A percentile compares a stretch with the other conserved stretches of the same genome.
phyloP scores from a whole-genome alignment of 75 land plant species.

The Ceratopteris richardii region DNA sequence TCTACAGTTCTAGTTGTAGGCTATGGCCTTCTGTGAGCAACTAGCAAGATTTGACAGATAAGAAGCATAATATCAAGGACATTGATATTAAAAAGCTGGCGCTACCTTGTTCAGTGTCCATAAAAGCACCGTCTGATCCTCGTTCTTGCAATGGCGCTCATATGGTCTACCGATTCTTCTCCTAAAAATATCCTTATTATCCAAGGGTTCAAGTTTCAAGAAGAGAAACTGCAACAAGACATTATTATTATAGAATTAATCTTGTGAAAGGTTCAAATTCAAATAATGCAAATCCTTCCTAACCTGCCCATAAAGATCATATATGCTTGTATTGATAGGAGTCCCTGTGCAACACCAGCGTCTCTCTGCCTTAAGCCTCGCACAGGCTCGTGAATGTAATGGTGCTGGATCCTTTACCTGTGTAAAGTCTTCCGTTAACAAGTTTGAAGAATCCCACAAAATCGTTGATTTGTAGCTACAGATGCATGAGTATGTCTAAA shows the following conservation, averaged over 20 bases:
- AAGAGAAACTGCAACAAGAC: constrained; percentile 24
- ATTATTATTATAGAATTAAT: not conserved
- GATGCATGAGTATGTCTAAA: too few relatives aligned
- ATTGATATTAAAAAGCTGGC: too few relatives aligned
- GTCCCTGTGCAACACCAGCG: constrained; percentile 47
- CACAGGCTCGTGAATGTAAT: constrained; percentile 40
- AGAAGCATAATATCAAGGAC: too few relatives aligned
- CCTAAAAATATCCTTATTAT: constrained; percentile 28
- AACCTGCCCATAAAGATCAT: constrained; percentile 42
- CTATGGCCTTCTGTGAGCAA: too few relatives aligned
- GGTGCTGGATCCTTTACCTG: constrained; percentile 46
- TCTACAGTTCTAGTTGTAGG: too few relatives aligned
- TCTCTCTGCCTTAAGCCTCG: constrained; percentile 37
- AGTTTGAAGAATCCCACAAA: too few relatives aligned
- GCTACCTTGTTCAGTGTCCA: constrained; percentile 41
- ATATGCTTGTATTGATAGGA: constrained; percentile 39
- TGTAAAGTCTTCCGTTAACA: constrained; percentile 2
- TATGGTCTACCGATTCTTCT: constrained; percentile 37
- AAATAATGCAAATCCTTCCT: not conserved
- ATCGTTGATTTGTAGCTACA: too few relatives aligned
- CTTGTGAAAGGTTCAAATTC: not conserved
- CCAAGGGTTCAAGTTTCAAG: constrained; percentile 32
- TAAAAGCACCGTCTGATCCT: constrained; percentile 37
- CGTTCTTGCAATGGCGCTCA: constrained; percentile 36
- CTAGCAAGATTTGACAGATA: too few relatives aligned